phyloP scores from a whole-genome alignment of 371 early-diverging fungal species.

The Apophysomyces sp. region DNA sequence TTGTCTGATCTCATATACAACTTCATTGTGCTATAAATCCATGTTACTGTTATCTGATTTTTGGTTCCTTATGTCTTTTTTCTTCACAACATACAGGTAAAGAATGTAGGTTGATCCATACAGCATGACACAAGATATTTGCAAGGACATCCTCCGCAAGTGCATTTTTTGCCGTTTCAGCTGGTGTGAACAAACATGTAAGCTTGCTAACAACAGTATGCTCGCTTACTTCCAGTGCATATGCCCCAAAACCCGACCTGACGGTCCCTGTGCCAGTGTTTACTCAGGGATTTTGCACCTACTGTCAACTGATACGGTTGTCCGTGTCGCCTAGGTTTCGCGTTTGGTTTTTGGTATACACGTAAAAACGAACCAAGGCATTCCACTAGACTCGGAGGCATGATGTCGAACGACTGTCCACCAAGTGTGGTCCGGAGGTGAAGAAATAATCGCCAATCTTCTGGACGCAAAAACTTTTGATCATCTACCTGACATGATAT shows the following conservation, averaged over 20 bases:
- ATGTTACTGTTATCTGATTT: background rate
- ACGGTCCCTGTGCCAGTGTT: conserved; percentile 44
- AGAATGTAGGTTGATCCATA: conserved; percentile 41
- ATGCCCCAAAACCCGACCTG: conserved; percentile 35
- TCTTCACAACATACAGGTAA: conserved; percentile 26
- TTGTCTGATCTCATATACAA: conserved; percentile 37
- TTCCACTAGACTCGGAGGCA: conserved; percentile 27
- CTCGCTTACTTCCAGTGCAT: conserved; percentile 31
- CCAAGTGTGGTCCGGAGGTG: conserved; percentile 24
- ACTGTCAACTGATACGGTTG: conserved; percentile 25
- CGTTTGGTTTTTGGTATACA: conserved; percentile 11
- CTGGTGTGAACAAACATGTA: conserved; percentile 14
- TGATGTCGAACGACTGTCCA: conserved; percentile 2
- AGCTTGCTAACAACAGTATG: background rate
- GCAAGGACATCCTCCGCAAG: conserved; percentile 27
- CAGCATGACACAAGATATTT: conserved; percentile 25
- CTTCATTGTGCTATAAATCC: conserved; percentile 23
- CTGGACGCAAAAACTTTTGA: conserved; percentile 10
- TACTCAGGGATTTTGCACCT: conserved; percentile 42
- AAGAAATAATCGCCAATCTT: conserved; percentile 21
- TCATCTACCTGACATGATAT: background rate
- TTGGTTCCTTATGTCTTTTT: background rate
- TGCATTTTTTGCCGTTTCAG: conserved; percentile 36
- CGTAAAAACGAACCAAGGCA: conserved; percentile 18
- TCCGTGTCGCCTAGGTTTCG: conserved; percentile 8